These are phyloP conservation scores for Amesomyces nigricolor DNA, from an alignment of 2,329 filamentous ascomycete species.

Conservation along the genomic window DNA sequence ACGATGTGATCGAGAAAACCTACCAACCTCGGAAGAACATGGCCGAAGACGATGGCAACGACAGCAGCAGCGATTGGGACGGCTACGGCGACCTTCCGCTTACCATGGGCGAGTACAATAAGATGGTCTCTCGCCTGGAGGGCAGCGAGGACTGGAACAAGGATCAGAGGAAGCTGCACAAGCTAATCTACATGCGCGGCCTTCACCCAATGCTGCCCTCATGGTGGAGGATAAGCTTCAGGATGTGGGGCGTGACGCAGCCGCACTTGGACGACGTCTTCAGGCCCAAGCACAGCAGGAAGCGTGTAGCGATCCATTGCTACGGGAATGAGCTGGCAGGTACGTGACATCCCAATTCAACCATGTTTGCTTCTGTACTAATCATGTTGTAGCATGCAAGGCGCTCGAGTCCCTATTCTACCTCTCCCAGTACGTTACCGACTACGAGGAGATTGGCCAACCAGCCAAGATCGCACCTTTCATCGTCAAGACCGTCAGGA, in stretches of 20 bases:
- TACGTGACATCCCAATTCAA: slow-evolving; percentile 8
- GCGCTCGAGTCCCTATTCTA: slow-evolving; percentile 33
- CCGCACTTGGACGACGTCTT: slow-evolving; percentile 28
- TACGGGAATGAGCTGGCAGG: slow-evolving; percentile 29
- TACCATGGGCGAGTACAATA: slow-evolving; percentile 18
- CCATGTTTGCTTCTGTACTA: slow-evolving; percentile 7
- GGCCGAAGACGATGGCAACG: slow-evolving; percentile 15
- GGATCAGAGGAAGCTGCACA: slow-evolving; percentile 31
- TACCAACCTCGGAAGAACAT: slow-evolving; percentile 3
- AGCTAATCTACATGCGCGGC: slow-evolving; percentile 33
- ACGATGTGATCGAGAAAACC: not conserved
- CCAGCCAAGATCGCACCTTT: slow-evolving; percentile 27
- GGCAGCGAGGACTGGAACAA: slow-evolving; percentile 28
- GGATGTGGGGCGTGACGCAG: slow-evolving; percentile 31
- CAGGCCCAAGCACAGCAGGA: slow-evolving; percentile 22
- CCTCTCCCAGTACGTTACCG: slow-evolving; percentile 30
- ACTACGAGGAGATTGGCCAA: slow-evolving; percentile 29
- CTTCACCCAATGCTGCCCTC: slow-evolving; percentile 33
- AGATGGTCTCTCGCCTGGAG: slow-evolving; percentile 12
- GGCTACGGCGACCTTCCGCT: slow-evolving; percentile 18
- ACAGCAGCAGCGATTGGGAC: slow-evolving; percentile 25
- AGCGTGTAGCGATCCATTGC: slow-evolving; percentile 27
- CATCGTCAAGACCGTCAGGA: slow-evolving; percentile 29
- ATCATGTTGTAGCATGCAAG: slow-evolving; percentile 28
- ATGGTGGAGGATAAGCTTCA: slow-evolving; percentile 31